Base-by-base conservation (phyloP, 1,284 basidiomycete species). In the Cryptococcus sp. region DNA sequence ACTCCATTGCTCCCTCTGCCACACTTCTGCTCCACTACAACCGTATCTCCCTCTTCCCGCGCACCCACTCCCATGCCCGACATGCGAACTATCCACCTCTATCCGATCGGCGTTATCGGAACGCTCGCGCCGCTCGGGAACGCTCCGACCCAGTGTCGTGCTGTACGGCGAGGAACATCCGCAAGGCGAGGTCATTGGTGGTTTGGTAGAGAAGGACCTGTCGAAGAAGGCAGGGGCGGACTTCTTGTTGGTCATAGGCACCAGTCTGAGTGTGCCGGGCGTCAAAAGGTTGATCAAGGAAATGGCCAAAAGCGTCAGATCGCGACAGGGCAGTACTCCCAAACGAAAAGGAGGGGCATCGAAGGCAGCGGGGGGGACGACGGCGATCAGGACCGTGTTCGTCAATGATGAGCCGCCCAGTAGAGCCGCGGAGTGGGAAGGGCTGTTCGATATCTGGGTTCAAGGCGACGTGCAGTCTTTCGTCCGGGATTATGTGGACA, bases 261-360 rank as follows among this genome's bases (percentile, higher is more conserved):
- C 93, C 49, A 91, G 88, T 71, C 80, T 97, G 56, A 85, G 88
- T 65, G 90, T 97, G 10, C 92, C 91, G 2, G 93, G 93, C 11
- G 94, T 93, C 50, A 96, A 95, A 78, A 83, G 90, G 63, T 90
- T 97, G 73, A 91, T 95, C 31, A 86, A 91, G 61, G 92, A 96
- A 76, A 91, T 96, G 76, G 84, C 90, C 31, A 93, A 91, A 77
- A 88, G 89, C 11, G 85, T 90, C 31, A 84, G 83, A 19, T 52
- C 59, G 19, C 62, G 61, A 11, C 15, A 27, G 66, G 70, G 47
- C 61, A 66, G 25, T 64, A 66, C 38, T 44, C 53, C 51, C 56
- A 35, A 49, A 47, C 15, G 45, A 39, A 51, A 35, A 25, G 11
- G 41, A 52, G 47, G 31, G 57, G 22, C 27, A 55, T 20, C 54